phyloP scores from a whole-genome alignment of 805 yeast species.

The Pichia nanzhaoensis region DNA sequence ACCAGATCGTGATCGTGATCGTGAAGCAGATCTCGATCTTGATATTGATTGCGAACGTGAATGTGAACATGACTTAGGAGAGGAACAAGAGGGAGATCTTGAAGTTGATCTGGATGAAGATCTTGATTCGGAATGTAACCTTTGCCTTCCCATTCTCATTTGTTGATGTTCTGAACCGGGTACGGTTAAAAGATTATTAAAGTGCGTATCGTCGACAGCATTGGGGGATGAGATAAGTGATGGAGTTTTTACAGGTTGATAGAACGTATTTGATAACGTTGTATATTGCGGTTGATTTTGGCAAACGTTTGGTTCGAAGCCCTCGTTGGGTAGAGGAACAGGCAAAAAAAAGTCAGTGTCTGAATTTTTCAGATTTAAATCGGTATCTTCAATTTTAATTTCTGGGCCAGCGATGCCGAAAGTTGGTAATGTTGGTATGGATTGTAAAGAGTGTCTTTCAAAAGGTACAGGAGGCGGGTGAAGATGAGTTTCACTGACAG shows the following conservation, averaged over 20 bases:
- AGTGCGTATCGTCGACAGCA: constrained; percentile 3
- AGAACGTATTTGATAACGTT: neutral
- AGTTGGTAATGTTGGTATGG: no score
- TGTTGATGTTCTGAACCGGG: constrained; percentile 26
- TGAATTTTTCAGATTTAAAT: no score
- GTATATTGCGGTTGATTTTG: no score
- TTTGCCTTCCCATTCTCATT: constrained; percentile 37
- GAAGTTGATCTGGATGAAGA: no score
- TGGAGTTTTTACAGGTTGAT: no score
- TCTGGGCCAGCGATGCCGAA: constrained; percentile 11
- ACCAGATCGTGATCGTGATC: constrained; percentile 1
- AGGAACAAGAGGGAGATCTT: constrained; percentile 17
- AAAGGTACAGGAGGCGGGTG: no score
- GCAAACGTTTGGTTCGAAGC: no score
- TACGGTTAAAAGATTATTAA: constrained; percentile 16
- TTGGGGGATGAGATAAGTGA: neutral
- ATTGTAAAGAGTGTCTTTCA: no score
- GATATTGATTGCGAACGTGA: constrained; percentile 15
- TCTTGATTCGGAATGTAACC: constrained; percentile 28
- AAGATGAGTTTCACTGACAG: no score
- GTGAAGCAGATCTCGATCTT: constrained; percentile 20
- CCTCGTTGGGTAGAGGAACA: neutral
- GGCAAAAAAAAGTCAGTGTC: no score
- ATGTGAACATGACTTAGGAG: constrained; percentile 2
- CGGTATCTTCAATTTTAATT: constrained; percentile 23